These are phyloP conservation scores for Chaetomiaceae sp. DNA, from an alignment of 2,329 filamentous ascomycete species.

Conservation along the genomic window DNA sequence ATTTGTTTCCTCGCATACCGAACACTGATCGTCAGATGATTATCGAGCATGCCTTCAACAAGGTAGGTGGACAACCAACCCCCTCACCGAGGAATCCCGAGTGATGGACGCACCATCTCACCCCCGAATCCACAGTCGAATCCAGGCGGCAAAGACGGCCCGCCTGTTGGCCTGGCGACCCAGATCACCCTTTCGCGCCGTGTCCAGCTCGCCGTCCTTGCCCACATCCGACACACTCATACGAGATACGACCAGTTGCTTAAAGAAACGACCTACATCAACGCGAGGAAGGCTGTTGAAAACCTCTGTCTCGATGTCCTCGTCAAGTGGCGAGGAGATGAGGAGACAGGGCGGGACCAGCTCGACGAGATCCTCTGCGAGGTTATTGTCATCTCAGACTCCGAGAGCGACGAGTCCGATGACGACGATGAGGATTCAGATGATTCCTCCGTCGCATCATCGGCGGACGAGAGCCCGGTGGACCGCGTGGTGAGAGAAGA, in stretches of 20 bases:
- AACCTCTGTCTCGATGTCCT: slow-evolving; percentile 58
- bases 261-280: slow-evolving; percentile 52
- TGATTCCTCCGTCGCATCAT: slow-evolving; percentile 18
- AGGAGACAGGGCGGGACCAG: slow-evolving; percentile 63
- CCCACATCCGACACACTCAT: slow-evolving; percentile 62
- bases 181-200: slow-evolving; percentile 55
- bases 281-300: slow-evolving; percentile 58
- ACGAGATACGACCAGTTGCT: slow-evolving; percentile 61
- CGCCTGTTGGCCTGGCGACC: slow-evolving; percentile 52
- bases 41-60: slow-evolving; percentile 58
- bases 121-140: slow-evolving; percentile 9
- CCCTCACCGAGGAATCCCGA: slow-evolving; percentile 3
- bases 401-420: slow-evolving; percentile 39
- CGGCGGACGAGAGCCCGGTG: slow-evolving; percentile 4
- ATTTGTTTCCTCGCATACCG: slow-evolving; percentile 61
- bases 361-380: slow-evolving; percentile 63
- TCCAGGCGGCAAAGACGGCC: slow-evolving; percentile 41
- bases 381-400: slow-evolving; percentile 62
- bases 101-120: slow-evolving; percentile 8
- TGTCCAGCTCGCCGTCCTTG: slow-evolving; percentile 60
- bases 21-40: slow-evolving; percentile 60
- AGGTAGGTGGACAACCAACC: slow-evolving; percentile 40
- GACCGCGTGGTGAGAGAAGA: background rate
- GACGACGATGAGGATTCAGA: slow-evolving; percentile 29
- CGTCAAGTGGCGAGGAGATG: slow-evolving; percentile 68